Evolutionary conservation across 129 eudicot genomes (phyloP), one percentile per base, ranked within the genome.

Genomic region (Erigeron canadensis): DNA sequence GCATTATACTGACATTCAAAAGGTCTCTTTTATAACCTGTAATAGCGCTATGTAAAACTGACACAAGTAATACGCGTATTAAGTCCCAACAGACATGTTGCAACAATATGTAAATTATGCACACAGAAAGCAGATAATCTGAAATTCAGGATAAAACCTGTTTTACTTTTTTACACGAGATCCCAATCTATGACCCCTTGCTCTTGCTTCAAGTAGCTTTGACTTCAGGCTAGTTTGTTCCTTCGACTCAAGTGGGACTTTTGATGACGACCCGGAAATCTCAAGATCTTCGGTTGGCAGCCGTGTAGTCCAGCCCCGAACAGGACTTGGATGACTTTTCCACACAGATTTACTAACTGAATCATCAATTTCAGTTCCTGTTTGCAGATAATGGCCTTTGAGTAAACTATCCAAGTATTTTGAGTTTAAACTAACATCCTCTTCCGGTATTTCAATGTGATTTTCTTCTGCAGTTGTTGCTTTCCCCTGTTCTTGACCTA

Each of bases 141-240:
- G 63, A 21, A 64, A 44, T 45, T 84, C 72, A 72, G 80, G 81
- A 69, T 70, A 82, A 70, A 62, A 81, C 75, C 59, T 84, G n/a
- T 79, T 34, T 87, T 81, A 64, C 86, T 72, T 73, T 71, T 85
- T 93, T 66, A 77, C 76, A 15, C 93, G 86, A 69, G 95, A 80
- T n/a, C 98, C 83, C 28, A 86, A 85, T 15, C 96, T 84, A 15
- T 89, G 95, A 67, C 98, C 95, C 64, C 86, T 67, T 41, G 83
- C 71, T 79, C 91, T 79, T 70, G 96, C 96, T 83, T 87, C 95
- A 10, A 85, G 84, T 67, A 87, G 86, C 82, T 87, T 93, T 66
- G 91, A 81, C 81, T 87, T 89, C 46, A 93, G 71, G 6, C 87
- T 77, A 28, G 51, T 69, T 77, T 77, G 81, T 51, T 89, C 90